Evolutionary conservation across 257 asterid genomes (phyloP), one percentile per base, ranked within the genome.

Genomic region (Jacaranda mimosifolia): DNA sequence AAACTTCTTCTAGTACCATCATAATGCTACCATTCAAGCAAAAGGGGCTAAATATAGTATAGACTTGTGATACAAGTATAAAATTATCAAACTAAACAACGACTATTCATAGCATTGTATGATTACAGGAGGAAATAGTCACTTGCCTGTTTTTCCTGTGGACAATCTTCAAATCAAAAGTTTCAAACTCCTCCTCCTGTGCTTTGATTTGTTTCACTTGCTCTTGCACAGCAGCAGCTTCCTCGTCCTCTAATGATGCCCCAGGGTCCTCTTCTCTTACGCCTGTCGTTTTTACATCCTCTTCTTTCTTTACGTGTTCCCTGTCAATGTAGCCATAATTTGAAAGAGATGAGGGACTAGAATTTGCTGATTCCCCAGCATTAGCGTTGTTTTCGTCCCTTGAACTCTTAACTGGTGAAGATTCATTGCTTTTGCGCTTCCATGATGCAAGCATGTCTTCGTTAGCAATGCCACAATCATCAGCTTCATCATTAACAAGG

Each of bases 171-270:
- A 96, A 89, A 67, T 90, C 86, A 62, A 96, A 96, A 72, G 99
- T 93, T 83, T 96, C 99, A 72, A 93, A 96, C 79, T 96, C 99
- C 39, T 91, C 98, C 90, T 96, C 99, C 80, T 96, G 99, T 49
- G 97, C 94, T 88, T 90, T 93, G 74, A 96, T 96, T 85, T 96
- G 99, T 84, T 87, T 91, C 80, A 96, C 98, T 81, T 96, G 99
- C 85, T 96, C 99, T 81, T 93, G 98, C 65, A 96, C 99, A 70
- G 95, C 98, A 83, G 89, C 89, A 84, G 95, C 96, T 84, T 96
- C 99, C 71, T 96, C 98, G 46, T 96, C 99, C 86, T 95, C 99
- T 80, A 93, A 62, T 60, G 83, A 83, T 15, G 85, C 71, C 83
- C 76, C 92, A 73, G 88, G 88, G 55, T 91, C 93, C 77, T 87